phyloP scores from a whole-genome alignment of 768 basidiomycete species.

The Hydnum rufescens region DNA sequence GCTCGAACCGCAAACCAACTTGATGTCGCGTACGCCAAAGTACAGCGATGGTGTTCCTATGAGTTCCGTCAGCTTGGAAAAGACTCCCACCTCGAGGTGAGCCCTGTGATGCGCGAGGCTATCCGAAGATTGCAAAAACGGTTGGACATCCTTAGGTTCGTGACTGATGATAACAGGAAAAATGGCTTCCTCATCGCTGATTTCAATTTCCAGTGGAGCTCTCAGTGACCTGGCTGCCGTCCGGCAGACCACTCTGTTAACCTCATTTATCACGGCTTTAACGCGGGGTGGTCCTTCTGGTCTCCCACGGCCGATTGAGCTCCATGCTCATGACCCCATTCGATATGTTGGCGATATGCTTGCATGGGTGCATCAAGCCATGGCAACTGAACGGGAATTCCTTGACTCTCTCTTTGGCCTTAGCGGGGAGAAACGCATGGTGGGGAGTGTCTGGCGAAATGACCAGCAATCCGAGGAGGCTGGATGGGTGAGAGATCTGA shows the following conservation, averaged over 20 bases:
- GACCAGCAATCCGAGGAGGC: conserved; percentile 44
- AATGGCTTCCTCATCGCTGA: background rate
- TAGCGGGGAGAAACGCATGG: conserved; percentile 43
- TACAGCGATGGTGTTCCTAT: conserved; percentile 64
- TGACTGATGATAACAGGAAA: conserved; percentile 15
- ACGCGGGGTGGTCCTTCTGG: conserved; percentile 76
- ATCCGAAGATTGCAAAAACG: conserved; percentile 54
- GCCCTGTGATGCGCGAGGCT: conserved; percentile 43
- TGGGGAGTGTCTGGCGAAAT: conserved; percentile 44
- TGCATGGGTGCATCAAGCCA: conserved; percentile 92
- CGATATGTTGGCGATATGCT: conserved; percentile 97
- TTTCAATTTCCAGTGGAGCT: conserved; percentile 35
- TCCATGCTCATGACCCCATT: conserved; percentile 94
- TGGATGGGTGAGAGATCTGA: conserved; percentile 47
- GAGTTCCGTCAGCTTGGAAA: conserved; percentile 67
- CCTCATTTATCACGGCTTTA: conserved; percentile 69
- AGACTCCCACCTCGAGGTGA: conserved; percentile 55
- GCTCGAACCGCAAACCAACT: conserved; percentile 57
- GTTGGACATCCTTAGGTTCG: conserved; percentile 54
- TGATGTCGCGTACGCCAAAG: conserved; percentile 80
- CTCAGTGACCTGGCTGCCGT: conserved; percentile 58
- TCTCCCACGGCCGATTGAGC: conserved; percentile 79
- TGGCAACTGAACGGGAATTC: conserved; percentile 89
- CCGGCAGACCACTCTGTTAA: conserved; percentile 59
- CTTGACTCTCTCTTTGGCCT: conserved; percentile 72